These are phyloP conservation scores for Pseudocercospora fuligena DNA, from an alignment of 2,329 filamentous ascomycete species.

Conservation along the genomic window DNA sequence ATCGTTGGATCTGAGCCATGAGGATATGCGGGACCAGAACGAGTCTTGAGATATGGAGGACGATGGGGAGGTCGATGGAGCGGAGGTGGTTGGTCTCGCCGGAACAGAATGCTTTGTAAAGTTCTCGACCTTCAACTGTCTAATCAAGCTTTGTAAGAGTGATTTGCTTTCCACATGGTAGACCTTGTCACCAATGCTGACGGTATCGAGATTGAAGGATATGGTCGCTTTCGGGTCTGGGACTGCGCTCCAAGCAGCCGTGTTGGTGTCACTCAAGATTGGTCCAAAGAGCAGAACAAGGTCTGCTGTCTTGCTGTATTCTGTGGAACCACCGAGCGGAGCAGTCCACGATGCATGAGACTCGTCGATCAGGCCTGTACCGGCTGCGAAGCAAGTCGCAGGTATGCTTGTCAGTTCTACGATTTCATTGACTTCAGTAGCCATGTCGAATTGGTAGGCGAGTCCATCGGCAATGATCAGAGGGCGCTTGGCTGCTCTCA, in stretches of 20 bases:
- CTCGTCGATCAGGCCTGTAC: conserved; percentile 59
- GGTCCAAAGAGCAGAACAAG: conserved; percentile 23
- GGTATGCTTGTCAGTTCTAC: conserved; percentile 53
- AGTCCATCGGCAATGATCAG: conserved; percentile 59
- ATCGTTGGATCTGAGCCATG: conserved; percentile 55
- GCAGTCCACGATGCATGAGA: conserved; percentile 54
- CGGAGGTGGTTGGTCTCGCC: background rate
- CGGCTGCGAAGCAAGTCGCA: conserved; percentile 54
- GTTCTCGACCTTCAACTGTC: background rate
- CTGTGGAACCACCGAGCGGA: conserved; percentile 50
- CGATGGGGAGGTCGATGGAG: background rate
- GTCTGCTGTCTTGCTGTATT: conserved; percentile 17
- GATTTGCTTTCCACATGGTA: conserved; percentile 33
- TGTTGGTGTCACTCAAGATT: conserved; percentile 32
- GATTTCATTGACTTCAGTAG: conserved; percentile 53
- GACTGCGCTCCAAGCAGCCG: conserved; percentile 45
- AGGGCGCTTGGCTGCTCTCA: conserved; percentile 53
- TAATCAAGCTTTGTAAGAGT: background rate
- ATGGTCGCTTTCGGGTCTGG: conserved; percentile 44
- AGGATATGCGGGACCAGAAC: conserved; percentile 16
- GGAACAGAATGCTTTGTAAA: background rate
- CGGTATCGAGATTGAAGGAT: conserved; percentile 41
- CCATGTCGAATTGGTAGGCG: conserved; percentile 48
- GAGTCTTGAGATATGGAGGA: conserved; percentile 12
- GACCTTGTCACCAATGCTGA: conserved; percentile 41